Evolutionary conservation across 176 grass and related monocot genomes (phyloP), one percentile per base, ranked within the genome.

Genomic region (Tillandsia fasciculata): DNA sequence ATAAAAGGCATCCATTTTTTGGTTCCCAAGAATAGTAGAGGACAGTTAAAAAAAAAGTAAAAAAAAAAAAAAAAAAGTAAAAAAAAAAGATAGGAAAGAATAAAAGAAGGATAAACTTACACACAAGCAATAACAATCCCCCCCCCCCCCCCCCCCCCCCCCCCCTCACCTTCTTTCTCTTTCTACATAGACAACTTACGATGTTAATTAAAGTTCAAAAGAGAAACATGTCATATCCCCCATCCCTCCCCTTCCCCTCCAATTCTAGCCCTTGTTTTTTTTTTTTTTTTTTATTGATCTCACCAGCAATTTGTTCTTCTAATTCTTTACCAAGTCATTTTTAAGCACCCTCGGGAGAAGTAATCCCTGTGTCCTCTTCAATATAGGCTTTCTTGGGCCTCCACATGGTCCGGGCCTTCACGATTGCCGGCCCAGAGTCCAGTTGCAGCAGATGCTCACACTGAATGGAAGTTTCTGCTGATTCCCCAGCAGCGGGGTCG

Each of bases 381-480:
- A 59, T 75, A 0, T 82, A 71, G 1, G 80, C 67, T 33, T 59
- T n/a, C 85, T 94, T 99, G 0, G 85, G 82, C 68, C 90, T 86
- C 95, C 95, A 99, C 0, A 85, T 71, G 0, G 95, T 99, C 58
- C 84, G 90, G 17, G 84, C 95, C 71, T 92, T 94, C 48, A 99
- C 73, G 0, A 99, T 88, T 8, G 93, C 95, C 4, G 84, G 67
- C 17, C 95, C 95, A 0, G 80, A 83, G 65, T 99, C 95, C 67
- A 99, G 72, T 74, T 83, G 80, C 2, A 99, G 87, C 72, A 99
- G 78, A 90, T 99, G 95, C 77, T 91, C 57, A 10, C 95, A 99
- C 75, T 83, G 77, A 42, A 99, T 83, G 67, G 53, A 72, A 42
- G 67, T 64, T 28, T 77, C 80, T 12, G 66, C 20, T 26, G 68